phyloP scores from a whole-genome alignment of 1,139 yeast genomes.

The Pichia sp. region DNA sequence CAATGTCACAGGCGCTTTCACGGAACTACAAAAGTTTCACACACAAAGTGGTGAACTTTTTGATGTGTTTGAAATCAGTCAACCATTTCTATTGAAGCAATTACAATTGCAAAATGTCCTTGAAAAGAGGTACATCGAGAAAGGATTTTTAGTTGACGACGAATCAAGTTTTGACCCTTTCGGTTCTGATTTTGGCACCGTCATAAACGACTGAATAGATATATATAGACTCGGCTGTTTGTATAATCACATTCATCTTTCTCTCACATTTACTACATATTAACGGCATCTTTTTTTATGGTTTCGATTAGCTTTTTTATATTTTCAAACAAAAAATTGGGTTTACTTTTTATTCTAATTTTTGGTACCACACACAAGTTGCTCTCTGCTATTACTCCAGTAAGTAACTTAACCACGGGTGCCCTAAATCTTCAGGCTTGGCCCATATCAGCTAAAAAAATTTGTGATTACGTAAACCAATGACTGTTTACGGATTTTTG shows the following conservation, averaged over 20 bases:
- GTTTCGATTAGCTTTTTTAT: background rate
- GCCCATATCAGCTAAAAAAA: no score
- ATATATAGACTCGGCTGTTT: background rate
- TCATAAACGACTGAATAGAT: background rate
- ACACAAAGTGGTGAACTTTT: background rate
- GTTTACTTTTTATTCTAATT: no score
- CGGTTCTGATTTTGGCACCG: background rate
- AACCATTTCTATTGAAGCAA: constrained; percentile 12
- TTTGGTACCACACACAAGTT: no score
- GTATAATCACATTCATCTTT: no score
- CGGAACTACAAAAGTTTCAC: background rate
- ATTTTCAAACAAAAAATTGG: background rate
- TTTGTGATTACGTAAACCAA: background rate
- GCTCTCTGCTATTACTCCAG: no score
- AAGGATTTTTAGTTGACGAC: background rate
- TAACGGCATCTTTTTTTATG: background rate
- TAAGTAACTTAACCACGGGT: no score
- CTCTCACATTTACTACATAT: background rate
- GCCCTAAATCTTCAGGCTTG: no score
- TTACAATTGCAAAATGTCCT: constrained; percentile 15
- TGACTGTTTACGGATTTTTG: background rate
- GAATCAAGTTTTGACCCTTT: constrained; percentile 1
- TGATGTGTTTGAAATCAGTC: constrained; percentile 2
- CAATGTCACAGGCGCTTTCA: background rate
- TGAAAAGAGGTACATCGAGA: constrained; percentile 9